These are phyloP conservation scores for Neurospora sp. DNA, from an alignment of 495 filamentous ascomycete genomes.

Conservation along the genomic window DNA sequence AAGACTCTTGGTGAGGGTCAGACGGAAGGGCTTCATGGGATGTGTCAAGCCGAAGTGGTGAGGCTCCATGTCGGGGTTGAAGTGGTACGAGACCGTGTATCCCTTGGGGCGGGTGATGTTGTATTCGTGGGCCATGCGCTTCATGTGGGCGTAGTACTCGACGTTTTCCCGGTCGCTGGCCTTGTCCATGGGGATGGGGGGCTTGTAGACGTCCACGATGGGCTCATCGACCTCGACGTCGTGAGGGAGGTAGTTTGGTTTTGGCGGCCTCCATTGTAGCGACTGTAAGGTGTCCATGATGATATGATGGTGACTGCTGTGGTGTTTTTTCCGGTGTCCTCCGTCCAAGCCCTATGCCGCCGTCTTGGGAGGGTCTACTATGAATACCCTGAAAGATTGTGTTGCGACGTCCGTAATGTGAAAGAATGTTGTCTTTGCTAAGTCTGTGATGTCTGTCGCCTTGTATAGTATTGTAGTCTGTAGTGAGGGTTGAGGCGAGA, in stretches of 20 bases:
- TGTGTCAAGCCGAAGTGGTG: conserved; percentile 93
- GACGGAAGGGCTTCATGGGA: conserved; percentile 98
- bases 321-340: too few relatives aligned
- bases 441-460: background rate
- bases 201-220: conserved; percentile 62
- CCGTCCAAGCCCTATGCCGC: background rate
- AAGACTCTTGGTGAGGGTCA: conserved; percentile 89
- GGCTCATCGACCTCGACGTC: conserved; percentile 32
- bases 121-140: conserved; percentile 57
- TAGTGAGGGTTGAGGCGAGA: background rate
- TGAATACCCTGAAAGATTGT: background rate
- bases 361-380: background rate
- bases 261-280: conserved; percentile 26
- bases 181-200: conserved; percentile 35
- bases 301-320: too few relatives aligned
- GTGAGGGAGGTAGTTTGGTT: conserved; percentile 42
- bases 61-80: conserved; percentile 87
- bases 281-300: conserved; percentile 20
- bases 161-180: conserved; percentile 48
- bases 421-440: background rate
- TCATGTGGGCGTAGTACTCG: conserved; percentile 53
- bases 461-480: background rate
- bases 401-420: background rate
- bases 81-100: conserved; percentile 91
- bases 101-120: conserved; percentile 69